phyloP scores from a whole-genome alignment of 192 early-diverging fungal species.

The Polychytrium aggregatum region DNA sequence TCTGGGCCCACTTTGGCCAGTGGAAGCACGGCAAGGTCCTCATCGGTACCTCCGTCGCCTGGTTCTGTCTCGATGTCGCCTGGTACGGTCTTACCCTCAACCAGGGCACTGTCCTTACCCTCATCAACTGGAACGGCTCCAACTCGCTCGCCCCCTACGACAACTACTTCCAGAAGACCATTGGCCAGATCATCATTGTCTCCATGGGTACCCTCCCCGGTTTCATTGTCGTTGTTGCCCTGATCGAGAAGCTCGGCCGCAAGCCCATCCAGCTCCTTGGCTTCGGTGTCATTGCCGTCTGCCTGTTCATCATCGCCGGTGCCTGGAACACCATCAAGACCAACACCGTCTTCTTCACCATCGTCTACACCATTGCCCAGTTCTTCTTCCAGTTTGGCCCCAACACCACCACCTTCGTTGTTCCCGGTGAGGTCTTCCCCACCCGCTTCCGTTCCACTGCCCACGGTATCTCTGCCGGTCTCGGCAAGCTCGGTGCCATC shows the following conservation, averaged over 20 bases:
- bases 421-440: too few relatives aligned
- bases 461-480: constrained; percentile 71
- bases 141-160: constrained; percentile 13
- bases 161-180: constrained; percentile 26
- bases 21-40: too few relatives aligned
- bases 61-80: constrained; percentile 41
- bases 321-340: constrained; percentile 7
- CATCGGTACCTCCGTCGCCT: constrained; percentile 29
- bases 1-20: too few relatives aligned
- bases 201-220: constrained; percentile 62
- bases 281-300: constrained; percentile 63
- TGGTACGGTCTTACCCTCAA: constrained; percentile 34
- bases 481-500: too few relatives aligned
- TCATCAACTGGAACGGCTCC: too few relatives aligned
- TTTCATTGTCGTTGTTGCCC: constrained; percentile 88
- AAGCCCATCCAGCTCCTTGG: constrained; percentile 89
- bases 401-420: too few relatives aligned
- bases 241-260: constrained; percentile 81
- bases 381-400: too few relatives aligned
- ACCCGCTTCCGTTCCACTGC: constrained; percentile 65
- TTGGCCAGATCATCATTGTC: constrained; percentile 89
- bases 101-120: constrained; percentile 3
- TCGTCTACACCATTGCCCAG: too few relatives aligned
- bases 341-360: constrained; percentile 25
- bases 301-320: constrained; percentile 45